These are phyloP conservation scores for Phytophthora pinifolia DNA, from an alignment of 352 stramenopile species.

Conservation along the genomic window DNA sequence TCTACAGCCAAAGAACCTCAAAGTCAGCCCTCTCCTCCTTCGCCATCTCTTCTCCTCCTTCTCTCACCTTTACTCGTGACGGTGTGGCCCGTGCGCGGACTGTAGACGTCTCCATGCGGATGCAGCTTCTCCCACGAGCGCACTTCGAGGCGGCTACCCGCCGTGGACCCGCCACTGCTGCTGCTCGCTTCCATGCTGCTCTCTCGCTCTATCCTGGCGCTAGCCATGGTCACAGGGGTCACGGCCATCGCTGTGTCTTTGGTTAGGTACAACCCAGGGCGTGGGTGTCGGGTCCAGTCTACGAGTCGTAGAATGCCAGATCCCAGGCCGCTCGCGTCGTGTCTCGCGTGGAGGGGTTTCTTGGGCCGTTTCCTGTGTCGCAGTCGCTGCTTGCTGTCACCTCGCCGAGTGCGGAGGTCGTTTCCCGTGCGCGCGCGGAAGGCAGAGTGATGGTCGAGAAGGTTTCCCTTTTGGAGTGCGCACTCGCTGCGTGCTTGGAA, in stretches of 20 bases:
- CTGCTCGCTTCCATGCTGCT: slow-evolving; percentile 2
- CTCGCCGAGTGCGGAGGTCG: slow-evolving; percentile 25
- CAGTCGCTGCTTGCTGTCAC: slow-evolving; percentile 17
- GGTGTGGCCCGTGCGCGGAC: slow-evolving; percentile 82
- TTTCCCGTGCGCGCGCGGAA: slow-evolving; percentile 32
- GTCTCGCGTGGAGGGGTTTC: slow-evolving; percentile 24
- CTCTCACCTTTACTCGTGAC: slow-evolving; percentile 72
- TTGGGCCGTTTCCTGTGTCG: slow-evolving; percentile 19
- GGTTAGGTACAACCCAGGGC: slow-evolving; percentile 23
- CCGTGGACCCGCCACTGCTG: slow-evolving; percentile 5
- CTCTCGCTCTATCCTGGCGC: slow-evolving; percentile 14
- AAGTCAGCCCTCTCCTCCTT: slow-evolving; percentile 1
- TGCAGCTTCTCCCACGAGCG: slow-evolving; percentile 77
- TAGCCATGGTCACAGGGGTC: slow-evolving; percentile 11
- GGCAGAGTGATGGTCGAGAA: slow-evolving; percentile 32
- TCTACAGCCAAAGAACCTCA: slow-evolving; percentile 33
- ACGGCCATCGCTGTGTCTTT: slow-evolving; percentile 19
- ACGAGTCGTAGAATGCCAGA: slow-evolving; percentile 40
- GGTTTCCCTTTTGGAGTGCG: slow-evolving; percentile 31
- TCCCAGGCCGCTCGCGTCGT: slow-evolving; percentile 9
- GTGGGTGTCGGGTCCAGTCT: slow-evolving; percentile 31
- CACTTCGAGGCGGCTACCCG: slow-evolving; percentile 53
- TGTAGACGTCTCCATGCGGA: slow-evolving; percentile 78
- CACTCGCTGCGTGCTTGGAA: slow-evolving; percentile 23
- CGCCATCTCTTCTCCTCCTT: background rate